A percentile compares a stretch with the other conserved stretches of the same genome.
phyloP scores from a whole-genome alignment of 495 filamentous ascomycete species.

The Annulohypoxylon moriforme region DNA sequence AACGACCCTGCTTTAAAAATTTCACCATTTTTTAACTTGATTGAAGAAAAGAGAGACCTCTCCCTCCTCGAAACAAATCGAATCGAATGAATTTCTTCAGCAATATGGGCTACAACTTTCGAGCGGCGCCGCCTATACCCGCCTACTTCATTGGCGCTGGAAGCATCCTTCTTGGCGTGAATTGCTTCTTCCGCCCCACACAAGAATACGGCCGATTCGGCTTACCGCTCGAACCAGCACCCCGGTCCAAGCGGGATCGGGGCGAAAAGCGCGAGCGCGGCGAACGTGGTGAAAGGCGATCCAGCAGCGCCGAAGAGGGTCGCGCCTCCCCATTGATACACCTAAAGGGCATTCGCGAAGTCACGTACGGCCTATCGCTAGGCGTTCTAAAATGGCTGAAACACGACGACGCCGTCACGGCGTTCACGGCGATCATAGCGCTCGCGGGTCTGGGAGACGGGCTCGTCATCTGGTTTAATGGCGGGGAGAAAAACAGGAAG shows the following conservation, averaged over 20 bases:
- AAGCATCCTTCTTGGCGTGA: background rate
- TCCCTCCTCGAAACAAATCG: background rate
- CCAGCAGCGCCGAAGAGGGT: background rate
- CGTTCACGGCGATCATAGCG: conserved; percentile 3
- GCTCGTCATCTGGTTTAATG: conserved; percentile 16
- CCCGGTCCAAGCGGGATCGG: background rate
- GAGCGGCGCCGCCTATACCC: background rate
- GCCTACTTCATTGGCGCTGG: conserved; percentile 18
- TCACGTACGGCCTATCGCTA: conserved; percentile 20
- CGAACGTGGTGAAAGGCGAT: background rate
- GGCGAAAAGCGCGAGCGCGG: background rate
- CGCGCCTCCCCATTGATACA: conserved; percentile 5
- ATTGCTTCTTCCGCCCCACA: conserved; percentile 19
- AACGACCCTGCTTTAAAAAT: background rate
- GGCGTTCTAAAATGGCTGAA: conserved; percentile 14
- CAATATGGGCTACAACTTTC: background rate
- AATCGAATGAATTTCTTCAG: background rate
- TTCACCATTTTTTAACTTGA: background rate
- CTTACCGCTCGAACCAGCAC: background rate
- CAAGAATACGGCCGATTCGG: conserved; percentile 23
- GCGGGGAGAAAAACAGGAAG: background rate
- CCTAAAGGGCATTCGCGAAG: conserved; percentile 29
- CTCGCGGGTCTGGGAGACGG: conserved; percentile 24
- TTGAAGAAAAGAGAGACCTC: background rate
- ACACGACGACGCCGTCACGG: conserved; percentile 25